A percentile compares a stretch with the other conserved stretches of the same genome.
Evolutionary conservation across 2,329 filamentous ascomycete genomes (phyloP).

Genomic region (Stagonosporopsis cucurbitacearum): DNA sequence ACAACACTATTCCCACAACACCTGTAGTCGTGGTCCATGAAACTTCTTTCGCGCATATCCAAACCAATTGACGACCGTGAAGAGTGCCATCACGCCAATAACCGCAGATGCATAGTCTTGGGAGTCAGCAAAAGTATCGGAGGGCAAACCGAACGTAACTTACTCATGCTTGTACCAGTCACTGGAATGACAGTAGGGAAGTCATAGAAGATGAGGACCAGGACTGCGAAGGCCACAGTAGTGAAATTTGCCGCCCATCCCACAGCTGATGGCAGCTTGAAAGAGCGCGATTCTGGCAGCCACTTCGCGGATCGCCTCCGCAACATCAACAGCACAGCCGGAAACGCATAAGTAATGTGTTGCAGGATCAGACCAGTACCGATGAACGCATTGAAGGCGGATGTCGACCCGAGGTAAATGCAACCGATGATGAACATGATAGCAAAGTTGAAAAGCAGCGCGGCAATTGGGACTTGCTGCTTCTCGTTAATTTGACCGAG

Average conservation of each 20-base stretch:
- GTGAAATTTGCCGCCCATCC: conserved; percentile 37
- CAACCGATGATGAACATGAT: conserved; percentile 29
- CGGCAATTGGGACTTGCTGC: conserved; percentile 21
- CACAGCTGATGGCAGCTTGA: conserved; percentile 26
- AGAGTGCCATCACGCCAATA: conserved; percentile 24
- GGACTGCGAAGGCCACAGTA: conserved; percentile 30
- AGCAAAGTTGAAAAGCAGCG: conserved; percentile 23
- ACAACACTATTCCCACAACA: neutral
- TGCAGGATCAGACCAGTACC: conserved; percentile 29
- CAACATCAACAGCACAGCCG: conserved; percentile 36
- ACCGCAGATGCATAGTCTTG: conserved; percentile 24
- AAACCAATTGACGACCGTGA: conserved; percentile 22
- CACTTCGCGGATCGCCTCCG: conserved; percentile 30
- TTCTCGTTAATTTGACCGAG: conserved; percentile 18
- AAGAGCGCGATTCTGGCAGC: conserved; percentile 23
- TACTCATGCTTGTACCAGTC: conserved; percentile 41
- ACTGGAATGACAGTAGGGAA: conserved; percentile 39
- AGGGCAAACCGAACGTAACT: neutral
- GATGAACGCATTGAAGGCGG: conserved; percentile 29
- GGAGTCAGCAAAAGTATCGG: neutral
- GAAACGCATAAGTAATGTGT: conserved; percentile 39
- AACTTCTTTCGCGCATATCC: conserved; percentile 23
- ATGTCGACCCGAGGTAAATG: conserved; percentile 26
- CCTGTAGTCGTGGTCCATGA: conserved; percentile 19
- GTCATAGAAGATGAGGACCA: conserved; percentile 40